phyloP scores from a whole-genome alignment of 768 basidiomycete genomes.

The Psilocybe azurescens region DNA sequence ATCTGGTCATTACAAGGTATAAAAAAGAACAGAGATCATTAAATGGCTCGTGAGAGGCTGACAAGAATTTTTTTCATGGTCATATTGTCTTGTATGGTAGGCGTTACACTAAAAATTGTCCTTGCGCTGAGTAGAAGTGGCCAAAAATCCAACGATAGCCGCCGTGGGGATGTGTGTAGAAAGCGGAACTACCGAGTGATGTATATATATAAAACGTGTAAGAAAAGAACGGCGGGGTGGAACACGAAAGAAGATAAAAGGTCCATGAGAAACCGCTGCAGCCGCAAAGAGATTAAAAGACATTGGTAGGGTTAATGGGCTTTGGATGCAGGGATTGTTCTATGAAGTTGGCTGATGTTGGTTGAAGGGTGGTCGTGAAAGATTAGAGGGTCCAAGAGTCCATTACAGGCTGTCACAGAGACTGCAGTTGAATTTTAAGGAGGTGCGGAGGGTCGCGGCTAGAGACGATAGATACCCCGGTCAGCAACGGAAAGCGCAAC shows the following conservation, averaged over 20 bases:
- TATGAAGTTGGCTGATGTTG: not conserved
- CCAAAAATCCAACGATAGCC: conserved; percentile 4
- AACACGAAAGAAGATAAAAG: conserved; percentile 35
- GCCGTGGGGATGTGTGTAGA: not conserved
- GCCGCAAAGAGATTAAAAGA: conserved; percentile 34
- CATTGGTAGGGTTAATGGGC: conserved; percentile 22
- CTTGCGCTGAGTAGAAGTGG: conserved; percentile 6
- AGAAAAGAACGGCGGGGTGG: not conserved
- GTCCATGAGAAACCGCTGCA: conserved; percentile 43
- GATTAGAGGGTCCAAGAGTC: conserved; percentile 32
- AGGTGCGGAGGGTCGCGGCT: conserved; percentile 69
- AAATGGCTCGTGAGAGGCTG: not conserved
- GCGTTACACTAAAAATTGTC: conserved; percentile 9
- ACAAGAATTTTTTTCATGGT: conserved; percentile 3
- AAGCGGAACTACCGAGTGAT: not conserved
- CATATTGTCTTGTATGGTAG: conserved; percentile 12
- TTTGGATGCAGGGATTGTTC: not conserved
- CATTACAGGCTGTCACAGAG: conserved; percentile 71
- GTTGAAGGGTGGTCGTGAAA: conserved; percentile 41
- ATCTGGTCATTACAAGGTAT: not conserved
- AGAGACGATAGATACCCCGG: conserved; percentile 4
- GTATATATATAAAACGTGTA: not conserved
- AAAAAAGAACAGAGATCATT: not conserved
- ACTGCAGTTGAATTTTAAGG: conserved; percentile 64
- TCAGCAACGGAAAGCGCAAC: conserved; percentile 12